A percentile compares a stretch with the other conserved stretches of the same genome.
These are phyloP conservation scores for Circinella umbellata DNA, from an alignment of 371 early-diverging fungal species.

Conservation along the genomic window DNA sequence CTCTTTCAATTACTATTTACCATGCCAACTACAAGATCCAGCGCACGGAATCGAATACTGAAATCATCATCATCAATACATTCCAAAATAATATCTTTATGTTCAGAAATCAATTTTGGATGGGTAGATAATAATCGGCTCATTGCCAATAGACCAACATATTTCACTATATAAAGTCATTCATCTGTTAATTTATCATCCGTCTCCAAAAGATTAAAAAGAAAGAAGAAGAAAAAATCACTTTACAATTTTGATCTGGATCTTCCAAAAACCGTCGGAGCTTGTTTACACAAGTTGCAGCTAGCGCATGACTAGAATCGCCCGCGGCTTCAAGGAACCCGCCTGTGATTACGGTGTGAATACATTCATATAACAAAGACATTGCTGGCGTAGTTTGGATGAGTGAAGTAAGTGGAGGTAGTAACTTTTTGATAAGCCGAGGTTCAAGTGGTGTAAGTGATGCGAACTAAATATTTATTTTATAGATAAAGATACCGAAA, in stretches of 20 bases:
- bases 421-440: conserved; percentile 87
- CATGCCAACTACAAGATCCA: conserved; percentile 88
- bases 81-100: conserved; percentile 82
- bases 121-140: conserved; percentile 79
- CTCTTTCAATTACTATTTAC: conserved; percentile 34
- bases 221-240: conserved; percentile 16
- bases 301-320: conserved; percentile 70
- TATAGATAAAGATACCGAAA: too few relatives aligned
- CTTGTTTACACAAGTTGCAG: conserved; percentile 87
- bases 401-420: conserved; percentile 81
- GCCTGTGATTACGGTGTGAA: conserved; percentile 90
- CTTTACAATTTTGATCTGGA: conserved; percentile 87
- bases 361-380: conserved; percentile 95
- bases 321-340: conserved; percentile 80
- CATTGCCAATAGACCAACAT: conserved; percentile 89
- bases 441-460: conserved; percentile 93
- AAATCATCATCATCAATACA: conserved; percentile 93
- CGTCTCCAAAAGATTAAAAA: neutral
- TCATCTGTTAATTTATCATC: neutral
- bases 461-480: conserved; percentile 71
- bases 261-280: conserved; percentile 86
- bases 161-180: conserved; percentile 68
- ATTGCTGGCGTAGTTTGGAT: conserved; percentile 91
- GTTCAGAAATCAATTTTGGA: conserved; percentile 84
- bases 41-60: conserved; percentile 86